Conservation (phyloP, 495 filamentous ascomycete species). For the Aspergillus mulundensis region DNA sequence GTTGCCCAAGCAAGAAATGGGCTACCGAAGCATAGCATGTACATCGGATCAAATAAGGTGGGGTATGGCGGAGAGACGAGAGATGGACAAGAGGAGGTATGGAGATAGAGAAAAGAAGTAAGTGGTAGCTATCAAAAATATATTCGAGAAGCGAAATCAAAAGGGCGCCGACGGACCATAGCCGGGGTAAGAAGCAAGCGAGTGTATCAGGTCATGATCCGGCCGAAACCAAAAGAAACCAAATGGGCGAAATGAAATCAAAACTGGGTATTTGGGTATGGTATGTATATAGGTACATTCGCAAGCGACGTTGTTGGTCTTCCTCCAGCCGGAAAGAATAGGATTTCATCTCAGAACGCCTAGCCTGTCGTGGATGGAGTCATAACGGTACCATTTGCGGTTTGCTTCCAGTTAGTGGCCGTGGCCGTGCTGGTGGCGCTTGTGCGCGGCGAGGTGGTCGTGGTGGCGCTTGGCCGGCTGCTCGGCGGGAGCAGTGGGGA, state of each 20-base stretch:
- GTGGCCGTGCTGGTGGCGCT: constrained; percentile 24
- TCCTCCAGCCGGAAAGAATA: background rate
- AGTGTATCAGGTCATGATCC: constrained; percentile 1
- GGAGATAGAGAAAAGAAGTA: background rate
- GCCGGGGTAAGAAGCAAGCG: background rate
- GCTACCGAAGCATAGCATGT: constrained; percentile 10
- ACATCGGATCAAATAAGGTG: constrained; percentile 1
- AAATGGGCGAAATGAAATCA: constrained; percentile 2
- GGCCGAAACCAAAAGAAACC: no score
- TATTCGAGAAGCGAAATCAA: constrained; percentile 12
- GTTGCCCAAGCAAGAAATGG: no score
- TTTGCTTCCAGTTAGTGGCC: constrained; percentile 1
- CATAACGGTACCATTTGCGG: background rate
- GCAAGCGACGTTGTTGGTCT: background rate
- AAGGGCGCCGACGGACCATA: background rate
- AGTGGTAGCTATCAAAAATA: constrained; percentile 9
- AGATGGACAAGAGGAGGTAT: background rate
- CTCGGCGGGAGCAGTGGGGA: constrained; percentile 20
- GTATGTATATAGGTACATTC: background rate
- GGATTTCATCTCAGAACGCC: constrained; percentile 6
- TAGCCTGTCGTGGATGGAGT: background rate
- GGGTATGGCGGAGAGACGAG: background rate
- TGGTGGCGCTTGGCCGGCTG: constrained; percentile 18
- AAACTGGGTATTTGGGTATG: background rate
- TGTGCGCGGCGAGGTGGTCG: constrained; percentile 16